Conservation (phyloP, 805 yeast genomes). For the Candida ulmi region DNA sequence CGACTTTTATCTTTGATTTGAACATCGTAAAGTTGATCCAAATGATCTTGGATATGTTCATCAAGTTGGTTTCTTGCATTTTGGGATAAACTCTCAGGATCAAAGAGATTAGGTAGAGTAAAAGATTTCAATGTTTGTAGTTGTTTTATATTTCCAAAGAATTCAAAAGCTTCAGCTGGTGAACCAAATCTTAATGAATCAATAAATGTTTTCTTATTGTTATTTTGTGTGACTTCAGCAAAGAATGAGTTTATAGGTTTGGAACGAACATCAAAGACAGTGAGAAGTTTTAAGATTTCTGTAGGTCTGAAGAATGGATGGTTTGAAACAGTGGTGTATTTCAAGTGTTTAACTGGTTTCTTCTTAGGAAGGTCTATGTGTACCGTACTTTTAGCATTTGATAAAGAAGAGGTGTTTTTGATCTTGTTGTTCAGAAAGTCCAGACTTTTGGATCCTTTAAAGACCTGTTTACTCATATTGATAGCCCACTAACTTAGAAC, state of each 20-base stretch:
- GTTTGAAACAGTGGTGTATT: neutral
- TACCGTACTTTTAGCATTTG: neutral
- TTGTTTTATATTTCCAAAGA: neutral
- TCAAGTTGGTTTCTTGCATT: neutral
- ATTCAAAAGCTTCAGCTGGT: neutral
- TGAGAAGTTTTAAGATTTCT: neutral
- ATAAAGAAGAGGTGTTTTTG: neutral
- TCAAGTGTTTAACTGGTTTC: no score
- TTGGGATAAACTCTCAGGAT: neutral
- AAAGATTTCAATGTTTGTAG: neutral
- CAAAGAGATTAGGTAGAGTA: neutral
- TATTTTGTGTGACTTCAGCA: neutral
- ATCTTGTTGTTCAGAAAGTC: conserved; percentile 7
- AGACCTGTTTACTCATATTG: conserved; percentile 5
- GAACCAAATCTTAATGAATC: neutral
- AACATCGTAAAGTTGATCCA: neutral
- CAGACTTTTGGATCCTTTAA: conserved; percentile 6
- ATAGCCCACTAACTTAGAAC: no score
- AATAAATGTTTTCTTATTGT: neutral
- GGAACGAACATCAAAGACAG: neutral
- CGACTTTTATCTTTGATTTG: neutral
- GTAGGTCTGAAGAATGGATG: neutral
- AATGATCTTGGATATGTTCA: neutral
- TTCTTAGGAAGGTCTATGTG: neutral
- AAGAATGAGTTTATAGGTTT: neutral